Evolutionary conservation across 2,329 filamentous ascomycete genomes (phyloP).

Genomic region (Fusarium udum): DNA sequence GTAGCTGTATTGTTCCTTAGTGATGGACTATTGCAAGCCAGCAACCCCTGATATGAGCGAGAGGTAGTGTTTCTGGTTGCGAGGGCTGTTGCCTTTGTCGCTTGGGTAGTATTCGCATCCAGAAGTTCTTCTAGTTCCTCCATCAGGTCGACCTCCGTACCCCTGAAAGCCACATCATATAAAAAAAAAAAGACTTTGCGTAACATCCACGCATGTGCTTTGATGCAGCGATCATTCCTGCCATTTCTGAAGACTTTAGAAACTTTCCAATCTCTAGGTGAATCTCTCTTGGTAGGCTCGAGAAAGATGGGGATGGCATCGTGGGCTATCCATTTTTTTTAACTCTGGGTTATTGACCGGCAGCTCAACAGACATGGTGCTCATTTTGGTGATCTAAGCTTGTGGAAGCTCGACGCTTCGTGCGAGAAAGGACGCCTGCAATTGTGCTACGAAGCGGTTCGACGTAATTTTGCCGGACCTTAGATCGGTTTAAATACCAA

Average conservation of each 20-base stretch:
- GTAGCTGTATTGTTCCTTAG: no score
- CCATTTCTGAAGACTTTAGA: accelerated
- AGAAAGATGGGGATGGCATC: background rate
- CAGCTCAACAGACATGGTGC: no score
- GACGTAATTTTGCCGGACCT: background rate
- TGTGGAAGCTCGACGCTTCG: background rate
- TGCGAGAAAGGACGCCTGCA: background rate
- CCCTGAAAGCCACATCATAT: accelerated
- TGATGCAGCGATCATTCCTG: accelerated
- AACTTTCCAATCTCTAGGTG: background rate
- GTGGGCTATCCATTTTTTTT: background rate
- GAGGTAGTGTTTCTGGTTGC: no score
- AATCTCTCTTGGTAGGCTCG: accelerated
- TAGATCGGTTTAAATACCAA: background rate
- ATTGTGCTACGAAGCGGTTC: background rate
- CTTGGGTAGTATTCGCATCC: accelerated
- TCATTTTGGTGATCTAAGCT: no score
- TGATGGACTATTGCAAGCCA: no score
- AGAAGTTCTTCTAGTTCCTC: no score
- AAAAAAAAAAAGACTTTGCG: accelerated
- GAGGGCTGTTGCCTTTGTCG: background rate
- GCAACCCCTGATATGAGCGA: no score
- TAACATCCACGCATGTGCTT: accelerated
- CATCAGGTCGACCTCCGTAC: no score
- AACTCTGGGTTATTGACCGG: background rate